Evolutionary conservation across 306 rosid species (phyloP).

Genomic region (Hylodesmum podocarpum): DNA sequence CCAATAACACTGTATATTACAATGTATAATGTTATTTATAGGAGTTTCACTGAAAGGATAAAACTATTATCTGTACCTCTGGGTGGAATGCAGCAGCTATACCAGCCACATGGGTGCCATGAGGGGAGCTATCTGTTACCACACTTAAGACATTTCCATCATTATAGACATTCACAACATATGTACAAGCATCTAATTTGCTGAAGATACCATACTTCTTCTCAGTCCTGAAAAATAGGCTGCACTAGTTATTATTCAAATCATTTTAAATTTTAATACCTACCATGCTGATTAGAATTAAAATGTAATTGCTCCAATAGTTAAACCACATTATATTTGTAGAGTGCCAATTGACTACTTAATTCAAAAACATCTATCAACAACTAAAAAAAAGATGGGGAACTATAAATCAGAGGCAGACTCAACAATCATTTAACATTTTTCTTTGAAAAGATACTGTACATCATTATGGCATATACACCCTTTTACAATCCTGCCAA

Average conservation of each 20-base stretch:
- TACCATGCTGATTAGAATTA: conserved; percentile 3
- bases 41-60: conserved; percentile 10
- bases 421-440: not conserved
- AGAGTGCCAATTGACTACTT: conserved; percentile 1
- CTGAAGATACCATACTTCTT: conserved; percentile 81
- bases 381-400: conserved; percentile 17
- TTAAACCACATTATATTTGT: conserved; percentile 22
- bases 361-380: conserved; percentile 18
- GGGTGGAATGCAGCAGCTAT: conserved; percentile 92
- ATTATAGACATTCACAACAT: conserved; percentile 78
- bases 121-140: conserved; percentile 93
- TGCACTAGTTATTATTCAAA: conserved; percentile 26
- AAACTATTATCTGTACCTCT: conserved; percentile 54
- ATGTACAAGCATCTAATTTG: conserved; percentile 91
- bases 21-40: conserved; percentile 15
- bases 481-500: not conserved
- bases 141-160: conserved; percentile 85
- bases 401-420: not conserved
- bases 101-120: conserved; percentile 97
- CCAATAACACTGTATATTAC: conserved; percentile 31
- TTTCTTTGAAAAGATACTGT: not conserved
- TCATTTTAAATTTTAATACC: conserved; percentile 13
- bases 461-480: not conserved
- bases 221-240: conserved; percentile 66
- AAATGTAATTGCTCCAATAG: conserved; percentile 16